Evolutionary conservation across 768 basidiomycete species (phyloP).

Genomic region (Ephemerocybe angulata): DNA sequence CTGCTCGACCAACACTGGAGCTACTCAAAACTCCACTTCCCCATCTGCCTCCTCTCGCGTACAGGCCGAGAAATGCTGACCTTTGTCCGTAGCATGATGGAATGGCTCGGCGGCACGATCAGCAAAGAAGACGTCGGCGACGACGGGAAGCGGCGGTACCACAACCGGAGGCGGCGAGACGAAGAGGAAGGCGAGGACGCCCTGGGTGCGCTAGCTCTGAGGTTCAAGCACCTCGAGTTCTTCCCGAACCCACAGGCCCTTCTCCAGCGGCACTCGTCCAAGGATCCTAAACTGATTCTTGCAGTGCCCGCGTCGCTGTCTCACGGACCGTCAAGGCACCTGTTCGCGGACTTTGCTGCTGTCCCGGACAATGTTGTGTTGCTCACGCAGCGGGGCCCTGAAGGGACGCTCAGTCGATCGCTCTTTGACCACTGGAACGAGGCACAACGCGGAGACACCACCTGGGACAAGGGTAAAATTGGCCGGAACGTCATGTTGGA

Average conservation of each 20-base stretch:
- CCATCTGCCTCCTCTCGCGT: constrained; percentile 89
- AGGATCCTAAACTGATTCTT: constrained; percentile 89
- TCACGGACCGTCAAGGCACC: constrained; percentile 81
- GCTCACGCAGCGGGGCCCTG: constrained; percentile 75
- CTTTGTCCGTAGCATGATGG: constrained; percentile 95
- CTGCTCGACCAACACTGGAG: constrained; percentile 97
- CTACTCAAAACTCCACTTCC: constrained; percentile 76
- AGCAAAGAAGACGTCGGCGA: constrained; percentile 90
- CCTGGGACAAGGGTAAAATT: constrained; percentile 88
- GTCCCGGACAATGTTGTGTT: constrained; percentile 84
- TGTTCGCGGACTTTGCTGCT: constrained; percentile 85
- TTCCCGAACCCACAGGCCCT: constrained; percentile 82
- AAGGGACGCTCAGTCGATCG: constrained; percentile 71
- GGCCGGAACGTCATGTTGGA: constrained; percentile 85
- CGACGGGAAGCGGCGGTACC: constrained; percentile 55
- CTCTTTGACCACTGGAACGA: constrained; percentile 87
- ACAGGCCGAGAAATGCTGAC: constrained; percentile 92
- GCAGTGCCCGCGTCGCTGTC: constrained; percentile 91
- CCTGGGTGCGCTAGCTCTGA: constrained; percentile 77
- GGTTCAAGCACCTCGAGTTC: constrained; percentile 94
- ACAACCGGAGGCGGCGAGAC: constrained; percentile 53
- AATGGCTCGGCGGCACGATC: constrained; percentile 96
- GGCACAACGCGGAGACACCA: constrained; percentile 72
- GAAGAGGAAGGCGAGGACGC: constrained; percentile 81
- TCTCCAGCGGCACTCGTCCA: constrained; percentile 76